phyloP scores from a whole-genome alignment of 768 basidiomycete genomes.

The Leucogyrophana mollusca region DNA sequence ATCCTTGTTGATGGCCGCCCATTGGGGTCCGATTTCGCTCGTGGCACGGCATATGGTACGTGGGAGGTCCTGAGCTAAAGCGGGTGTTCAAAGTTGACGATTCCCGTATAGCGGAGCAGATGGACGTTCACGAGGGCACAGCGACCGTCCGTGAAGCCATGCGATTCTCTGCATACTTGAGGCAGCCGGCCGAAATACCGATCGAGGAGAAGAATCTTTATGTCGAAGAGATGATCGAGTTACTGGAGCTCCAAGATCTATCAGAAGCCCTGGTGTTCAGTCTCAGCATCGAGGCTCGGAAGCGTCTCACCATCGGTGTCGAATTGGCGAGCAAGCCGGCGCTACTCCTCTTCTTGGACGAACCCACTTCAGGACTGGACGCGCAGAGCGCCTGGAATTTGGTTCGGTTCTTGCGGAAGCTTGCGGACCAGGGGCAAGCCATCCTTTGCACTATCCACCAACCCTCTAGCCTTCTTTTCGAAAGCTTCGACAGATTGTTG shows the following conservation, averaged over 20 bases:
- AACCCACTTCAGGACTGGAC: constrained; percentile 58
- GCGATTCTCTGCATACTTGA: constrained; percentile 81
- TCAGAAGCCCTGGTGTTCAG: constrained; percentile 80
- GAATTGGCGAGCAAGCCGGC: constrained; percentile 76
- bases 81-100: constrained; percentile 20
- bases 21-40: constrained; percentile 52
- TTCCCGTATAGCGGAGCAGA: constrained; percentile 63
- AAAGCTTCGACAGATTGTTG: constrained; percentile 76
- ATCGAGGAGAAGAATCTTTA: constrained; percentile 76
- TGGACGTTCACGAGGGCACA: constrained; percentile 83
- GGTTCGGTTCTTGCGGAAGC: constrained; percentile 77
- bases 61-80: constrained; percentile 21
- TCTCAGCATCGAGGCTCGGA: constrained; percentile 68
- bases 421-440: constrained; percentile 83
- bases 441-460: constrained; percentile 92
- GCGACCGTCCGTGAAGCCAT: constrained; percentile 83
- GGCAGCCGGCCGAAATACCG: constrained; percentile 68
- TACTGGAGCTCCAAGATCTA: constrained; percentile 80
- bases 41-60: constrained; percentile 77
- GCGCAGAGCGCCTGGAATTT: constrained; percentile 77
- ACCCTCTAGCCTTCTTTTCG: constrained; percentile 82
- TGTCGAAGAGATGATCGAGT: constrained; percentile 79
- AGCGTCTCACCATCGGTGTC: constrained; percentile 88
- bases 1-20: constrained; percentile 66
- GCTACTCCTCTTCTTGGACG: constrained; percentile 30